Conservation (phyloP, 2,329 filamentous ascomycete species). For the Trichoderma sp. region DNA sequence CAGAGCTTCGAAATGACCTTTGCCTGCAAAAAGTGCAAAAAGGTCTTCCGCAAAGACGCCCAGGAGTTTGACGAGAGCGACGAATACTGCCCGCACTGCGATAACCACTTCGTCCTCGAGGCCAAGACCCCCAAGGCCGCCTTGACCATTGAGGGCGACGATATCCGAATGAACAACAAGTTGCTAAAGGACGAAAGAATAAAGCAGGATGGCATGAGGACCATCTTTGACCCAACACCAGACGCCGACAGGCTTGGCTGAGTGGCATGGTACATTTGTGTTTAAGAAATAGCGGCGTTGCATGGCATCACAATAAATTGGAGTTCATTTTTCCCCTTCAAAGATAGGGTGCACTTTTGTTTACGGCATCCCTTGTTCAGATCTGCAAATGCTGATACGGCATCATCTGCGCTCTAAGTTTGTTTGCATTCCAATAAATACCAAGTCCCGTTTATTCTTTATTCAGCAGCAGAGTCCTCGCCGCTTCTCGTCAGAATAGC, state of each 20-base stretch:
- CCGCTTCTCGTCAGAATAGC: conserved; percentile 71
- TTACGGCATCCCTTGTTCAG: conserved; percentile 32
- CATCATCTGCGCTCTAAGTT: conserved; percentile 35
- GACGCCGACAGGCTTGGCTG: conserved; percentile 76
- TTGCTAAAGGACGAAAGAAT: conserved; percentile 93
- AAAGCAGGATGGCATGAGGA: conserved; percentile 57
- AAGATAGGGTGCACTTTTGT: conserved; percentile 27
- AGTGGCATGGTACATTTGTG: conserved; percentile 30
- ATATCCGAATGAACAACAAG: conserved; percentile 78
- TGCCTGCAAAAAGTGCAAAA: conserved; percentile 98
- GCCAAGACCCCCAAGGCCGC: conserved; percentile 81
- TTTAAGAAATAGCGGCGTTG: conserved; percentile 36
- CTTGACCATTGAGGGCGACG: conserved; percentile 86
- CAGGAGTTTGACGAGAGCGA: conserved; percentile 93
- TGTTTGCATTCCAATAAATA: conserved; percentile 32
- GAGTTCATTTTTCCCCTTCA: not conserved
- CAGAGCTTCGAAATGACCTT: conserved; percentile 89
- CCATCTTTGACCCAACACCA: conserved; percentile 75
- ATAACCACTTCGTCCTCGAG: conserved; percentile 96
- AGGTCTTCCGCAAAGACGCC: conserved; percentile 94
- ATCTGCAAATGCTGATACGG: conserved; percentile 44
- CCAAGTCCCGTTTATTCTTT: conserved; percentile 28
- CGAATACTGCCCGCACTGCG: conserved; percentile 98
- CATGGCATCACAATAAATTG: conserved; percentile 27
- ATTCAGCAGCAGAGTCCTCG: conserved; percentile 45